Percentiles rank a stretch among this genome's conserved stretches.
These are phyloP conservation scores for Pseudonitzschia delicatissima DNA, from an alignment of 108 stramenopile genomes.

Conservation along the genomic window DNA sequence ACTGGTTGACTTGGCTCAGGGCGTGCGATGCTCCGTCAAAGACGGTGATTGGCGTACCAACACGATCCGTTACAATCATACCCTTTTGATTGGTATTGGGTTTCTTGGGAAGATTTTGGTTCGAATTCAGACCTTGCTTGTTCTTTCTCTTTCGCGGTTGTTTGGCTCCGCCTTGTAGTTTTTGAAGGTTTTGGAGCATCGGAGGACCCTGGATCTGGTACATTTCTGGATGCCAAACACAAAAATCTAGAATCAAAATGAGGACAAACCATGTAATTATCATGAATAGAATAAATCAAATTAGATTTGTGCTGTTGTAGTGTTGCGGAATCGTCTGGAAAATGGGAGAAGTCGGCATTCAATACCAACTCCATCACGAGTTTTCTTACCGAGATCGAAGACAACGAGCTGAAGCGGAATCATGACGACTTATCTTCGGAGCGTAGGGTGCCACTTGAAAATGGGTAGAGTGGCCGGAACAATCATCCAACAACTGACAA, in stretches of 20 bases:
- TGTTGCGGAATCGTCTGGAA: too few relatives aligned
- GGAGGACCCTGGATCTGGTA: slow-evolving; percentile 44
- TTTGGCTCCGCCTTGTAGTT: neutral
- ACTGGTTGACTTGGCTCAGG: neutral
- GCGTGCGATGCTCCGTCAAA: slow-evolving; percentile 42
- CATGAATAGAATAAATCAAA: too few relatives aligned
- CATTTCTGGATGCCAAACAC: slow-evolving; percentile 58
- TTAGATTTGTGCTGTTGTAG: too few relatives aligned
- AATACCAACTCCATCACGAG: neutral
- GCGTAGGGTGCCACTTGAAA: too few relatives aligned
- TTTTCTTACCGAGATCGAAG: neutral
- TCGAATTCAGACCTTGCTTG: slow-evolving; percentile 9
- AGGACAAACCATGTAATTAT: too few relatives aligned
- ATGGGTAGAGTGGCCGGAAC: too few relatives aligned
- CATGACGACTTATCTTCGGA: neutral
- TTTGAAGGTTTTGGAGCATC: slow-evolving; percentile 1
- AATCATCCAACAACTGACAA: too few relatives aligned
- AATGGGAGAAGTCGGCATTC: neutral
- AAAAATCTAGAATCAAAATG: slow-evolving; percentile 26
- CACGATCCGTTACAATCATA: slow-evolving; percentile 21
- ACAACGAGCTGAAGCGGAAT: neutral
- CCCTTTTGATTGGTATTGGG: slow-evolving; percentile 9
- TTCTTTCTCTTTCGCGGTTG: neutral
- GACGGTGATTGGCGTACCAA: slow-evolving; percentile 34
- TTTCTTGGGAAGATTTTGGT: neutral